phyloP scores from a whole-genome alignment of 495 filamentous ascomycete species.

The Ramalina peruviana region DNA sequence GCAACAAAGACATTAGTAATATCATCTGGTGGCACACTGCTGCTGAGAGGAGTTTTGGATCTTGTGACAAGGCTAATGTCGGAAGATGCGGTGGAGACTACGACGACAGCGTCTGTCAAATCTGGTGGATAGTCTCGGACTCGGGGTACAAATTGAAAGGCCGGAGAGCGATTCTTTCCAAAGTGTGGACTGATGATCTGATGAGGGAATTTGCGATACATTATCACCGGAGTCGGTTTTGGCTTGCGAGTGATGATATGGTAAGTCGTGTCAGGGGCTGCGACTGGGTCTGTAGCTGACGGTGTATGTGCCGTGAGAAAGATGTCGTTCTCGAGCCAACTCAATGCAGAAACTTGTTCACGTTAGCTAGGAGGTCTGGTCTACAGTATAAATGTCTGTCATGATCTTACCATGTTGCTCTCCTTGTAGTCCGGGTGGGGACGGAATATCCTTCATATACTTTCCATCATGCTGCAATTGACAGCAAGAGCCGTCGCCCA shows the following conservation, averaged over 20 bases:
- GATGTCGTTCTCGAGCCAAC: conserved; percentile 79
- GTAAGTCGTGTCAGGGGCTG: conserved; percentile 47
- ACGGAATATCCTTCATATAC: conserved; percentile 62
- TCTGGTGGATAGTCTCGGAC: conserved; percentile 66
- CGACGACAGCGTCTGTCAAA: conserved; percentile 63
- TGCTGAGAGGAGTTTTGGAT: conserved; percentile 46
- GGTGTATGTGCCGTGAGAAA: conserved; percentile 70
- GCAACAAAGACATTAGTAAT: conserved; percentile 58
- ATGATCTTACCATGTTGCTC: conserved; percentile 51
- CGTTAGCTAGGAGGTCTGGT: conserved; percentile 9
- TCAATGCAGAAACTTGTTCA: conserved; percentile 61
- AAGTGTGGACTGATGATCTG: conserved; percentile 47
- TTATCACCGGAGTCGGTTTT: conserved; percentile 38
- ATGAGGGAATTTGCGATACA: conserved; percentile 59
- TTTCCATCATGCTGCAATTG: conserved; percentile 74
- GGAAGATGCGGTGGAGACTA: conserved; percentile 62
- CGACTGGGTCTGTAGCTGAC: conserved; percentile 34
- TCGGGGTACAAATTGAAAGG: conserved; percentile 62
- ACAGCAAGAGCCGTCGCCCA: conserved; percentile 63
- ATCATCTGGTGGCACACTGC: conserved; percentile 42
- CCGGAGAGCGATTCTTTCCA: conserved; percentile 45
- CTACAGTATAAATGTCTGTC: not conserved
- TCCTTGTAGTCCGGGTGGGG: conserved; percentile 50
- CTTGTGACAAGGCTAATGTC: conserved; percentile 69
- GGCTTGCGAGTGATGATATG: conserved; percentile 52